Percentiles rank a stretch among this genome's conserved stretches.
These are phyloP conservation scores for Aspergillus niger DNA, from an alignment of 2,329 filamentous ascomycete genomes.

Conservation along the genomic window DNA sequence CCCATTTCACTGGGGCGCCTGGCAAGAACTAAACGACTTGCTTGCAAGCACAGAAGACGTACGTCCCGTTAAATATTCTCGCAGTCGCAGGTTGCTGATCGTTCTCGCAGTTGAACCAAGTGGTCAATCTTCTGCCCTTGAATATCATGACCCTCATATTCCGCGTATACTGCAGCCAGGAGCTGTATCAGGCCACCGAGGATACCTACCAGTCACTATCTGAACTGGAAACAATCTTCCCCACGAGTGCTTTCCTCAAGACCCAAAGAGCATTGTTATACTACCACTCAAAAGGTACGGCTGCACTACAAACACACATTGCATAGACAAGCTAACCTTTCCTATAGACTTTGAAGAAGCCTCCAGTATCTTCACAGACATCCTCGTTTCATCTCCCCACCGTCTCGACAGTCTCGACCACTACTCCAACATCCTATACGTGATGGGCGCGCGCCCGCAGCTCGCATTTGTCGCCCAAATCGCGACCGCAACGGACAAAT, in stretches of 20 bases:
- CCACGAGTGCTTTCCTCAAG: slow-evolving; percentile 82
- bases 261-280: slow-evolving; percentile 85
- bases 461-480: slow-evolving; percentile 90
- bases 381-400: slow-evolving; percentile 66
- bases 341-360: slow-evolving; percentile 62
- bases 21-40: slow-evolving; percentile 85
- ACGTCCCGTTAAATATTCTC: slow-evolving; percentile 37
- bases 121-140: slow-evolving; percentile 73
- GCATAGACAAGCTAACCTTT: slow-evolving; percentile 15
- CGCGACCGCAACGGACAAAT: slow-evolving; percentile 89
- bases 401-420: slow-evolving; percentile 89
- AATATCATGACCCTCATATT: slow-evolving; percentile 95
- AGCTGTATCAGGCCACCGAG: slow-evolving; percentile 83
- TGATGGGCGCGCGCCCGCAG: slow-evolving; percentile 83
- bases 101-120: slow-evolving; percentile 64
- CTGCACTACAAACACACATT: not conserved
- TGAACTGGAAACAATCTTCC: slow-evolving; percentile 81
- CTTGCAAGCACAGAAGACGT: slow-evolving; percentile 81
- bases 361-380: slow-evolving; percentile 65
- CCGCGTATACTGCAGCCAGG: slow-evolving; percentile 84
- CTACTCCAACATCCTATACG: slow-evolving; percentile 96
- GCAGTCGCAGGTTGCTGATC: slow-evolving; percentile 22
- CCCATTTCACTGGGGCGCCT: slow-evolving; percentile 96
- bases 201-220: slow-evolving; percentile 73
- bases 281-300: slow-evolving; percentile 75